Conservation (phyloP, 1,139 yeast genomes). For the Lodderomyces jiufengensis region DNA sequence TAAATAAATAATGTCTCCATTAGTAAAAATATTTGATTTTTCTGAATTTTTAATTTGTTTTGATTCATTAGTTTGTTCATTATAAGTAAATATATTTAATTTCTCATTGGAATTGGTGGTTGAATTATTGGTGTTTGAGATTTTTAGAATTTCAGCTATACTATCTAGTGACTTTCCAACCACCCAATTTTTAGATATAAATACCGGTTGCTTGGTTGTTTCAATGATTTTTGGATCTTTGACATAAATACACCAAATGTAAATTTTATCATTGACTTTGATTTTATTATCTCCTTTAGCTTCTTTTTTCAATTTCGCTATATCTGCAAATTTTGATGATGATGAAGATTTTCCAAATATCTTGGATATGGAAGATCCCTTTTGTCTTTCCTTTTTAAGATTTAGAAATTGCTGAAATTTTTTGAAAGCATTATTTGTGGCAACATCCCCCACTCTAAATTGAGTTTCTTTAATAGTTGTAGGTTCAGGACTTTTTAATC, state of each 20-base stretch:
- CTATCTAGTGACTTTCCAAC: slow-evolving; percentile 76
- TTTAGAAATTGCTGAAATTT: slow-evolving; percentile 46
- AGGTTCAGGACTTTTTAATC: slow-evolving; percentile 21
- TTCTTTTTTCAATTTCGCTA: slow-evolving; percentile 37
- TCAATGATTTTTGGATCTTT: slow-evolving; percentile 21
- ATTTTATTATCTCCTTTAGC: slow-evolving; percentile 72
- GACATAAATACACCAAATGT: slow-evolving; percentile 55
- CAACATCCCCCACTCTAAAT: slow-evolving; percentile 30
- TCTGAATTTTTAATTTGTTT: slow-evolving; percentile 14
- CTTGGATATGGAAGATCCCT: slow-evolving; percentile 13
- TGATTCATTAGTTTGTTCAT: slow-evolving; percentile 22
- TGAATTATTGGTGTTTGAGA: slow-evolving; percentile 56
- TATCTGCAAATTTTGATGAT: slow-evolving; percentile 18
- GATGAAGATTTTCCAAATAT: slow-evolving; percentile 15
- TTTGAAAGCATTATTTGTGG: slow-evolving; percentile 36
- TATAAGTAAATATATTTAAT: slow-evolving; percentile 42
- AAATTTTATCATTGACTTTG: slow-evolving; percentile 52
- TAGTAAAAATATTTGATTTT: slow-evolving; percentile 27
- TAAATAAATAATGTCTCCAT: slow-evolving; percentile 52
- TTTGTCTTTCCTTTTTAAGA: slow-evolving; percentile 22
- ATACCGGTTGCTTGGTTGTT: slow-evolving; percentile 39
- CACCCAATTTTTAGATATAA: slow-evolving; percentile 62
- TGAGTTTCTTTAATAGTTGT: slow-evolving; percentile 22
- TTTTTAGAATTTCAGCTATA: slow-evolving; percentile 51
- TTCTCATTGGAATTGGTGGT: slow-evolving; percentile 40